Evolutionary conservation across 2,329 filamentous ascomycete species (phyloP), one percentile per base, ranked within the genome.

Genomic region (Xylaria polymorpha): DNA sequence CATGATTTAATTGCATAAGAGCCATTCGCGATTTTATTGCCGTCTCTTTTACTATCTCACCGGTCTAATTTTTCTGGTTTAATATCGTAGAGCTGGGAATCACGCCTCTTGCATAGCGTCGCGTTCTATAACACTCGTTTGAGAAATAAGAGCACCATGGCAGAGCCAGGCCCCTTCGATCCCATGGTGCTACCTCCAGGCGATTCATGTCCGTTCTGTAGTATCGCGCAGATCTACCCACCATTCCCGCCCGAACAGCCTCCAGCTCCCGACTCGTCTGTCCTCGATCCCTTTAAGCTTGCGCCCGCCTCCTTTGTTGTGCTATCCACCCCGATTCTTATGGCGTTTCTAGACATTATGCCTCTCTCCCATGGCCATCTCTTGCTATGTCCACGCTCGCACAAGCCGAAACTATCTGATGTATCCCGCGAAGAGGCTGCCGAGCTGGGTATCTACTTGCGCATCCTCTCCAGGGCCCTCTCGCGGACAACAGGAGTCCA

Each of bases 321-420:
- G 39, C 87, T 98, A 67, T 93, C 92, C 2, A 96, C 93, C 0
- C 89, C 89, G 1, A 80, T 90, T 70, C 88, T 96, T 35, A 83
- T 98, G 71, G 94, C 94, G 50, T 98, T 98, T 81, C 86, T 98
- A 74, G 95, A 98, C 82, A 97, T 98, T 76, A 88, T 97, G 84
- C 96, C 96, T 0, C 88, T 98, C 61, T 92, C 92, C 0, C 85
- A 85, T 0, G 94, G 94, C 1, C 95, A 98, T 83, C 81, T 98
- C 7, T 87, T 98, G 0, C 86, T 98, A 41, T 93, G 91, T 64
- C 92, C 94, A 9, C 87, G 96, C 48, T 78, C 83, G 43, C 96
- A 98, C 83, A 87, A 90, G 66, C 87, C 90, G 71, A 97, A 94
- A 78, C 85, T 98, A 44, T 90, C 88, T 2, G 92, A 94, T 77